phyloP scores from a whole-genome alignment of 306 rosid species.

The Gastrolobium bilobum region DNA sequence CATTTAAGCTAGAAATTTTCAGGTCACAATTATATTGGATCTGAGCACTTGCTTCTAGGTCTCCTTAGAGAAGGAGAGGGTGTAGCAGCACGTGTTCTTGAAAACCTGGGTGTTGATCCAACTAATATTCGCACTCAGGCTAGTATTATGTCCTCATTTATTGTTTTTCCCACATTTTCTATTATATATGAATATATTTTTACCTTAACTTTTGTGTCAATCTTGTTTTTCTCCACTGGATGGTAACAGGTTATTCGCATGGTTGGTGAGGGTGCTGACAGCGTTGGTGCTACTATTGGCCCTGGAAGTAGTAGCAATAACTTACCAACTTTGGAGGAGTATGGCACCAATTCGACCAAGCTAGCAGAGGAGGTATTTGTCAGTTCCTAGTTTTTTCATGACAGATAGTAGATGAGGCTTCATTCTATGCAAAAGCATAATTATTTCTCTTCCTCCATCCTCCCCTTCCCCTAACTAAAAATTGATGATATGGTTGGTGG shows the following conservation, averaged over 20 bases:
- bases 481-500: too few species aligned
- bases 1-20: conserved; percentile 28
- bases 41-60: conserved; percentile 98
- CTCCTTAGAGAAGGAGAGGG: conserved; percentile 98
- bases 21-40: conserved; percentile 97
- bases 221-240: conserved; percentile 15
- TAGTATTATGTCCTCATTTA: conserved; percentile 40
- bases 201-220: background rate
- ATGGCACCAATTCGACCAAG: conserved; percentile 95
- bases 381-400: background rate
- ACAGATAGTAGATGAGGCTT: conserved; percentile 27
- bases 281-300: conserved; percentile 81
- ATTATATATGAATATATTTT: background rate
- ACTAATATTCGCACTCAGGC: conserved; percentile 93
- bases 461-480: background rate
- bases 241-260: conserved; percentile 81
- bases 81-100: conserved; percentile 98
- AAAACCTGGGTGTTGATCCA: conserved; percentile 94
- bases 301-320: conserved; percentile 76
- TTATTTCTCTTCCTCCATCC: background rate
- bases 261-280: conserved; percentile 94
- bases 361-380: conserved; percentile 87
- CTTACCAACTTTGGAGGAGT: conserved; percentile 92
- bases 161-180: background rate
- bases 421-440: background rate